These are phyloP conservation scores for Suillus clintonianus DNA, from an alignment of 768 basidiomycete genomes.

Conservation along the genomic window DNA sequence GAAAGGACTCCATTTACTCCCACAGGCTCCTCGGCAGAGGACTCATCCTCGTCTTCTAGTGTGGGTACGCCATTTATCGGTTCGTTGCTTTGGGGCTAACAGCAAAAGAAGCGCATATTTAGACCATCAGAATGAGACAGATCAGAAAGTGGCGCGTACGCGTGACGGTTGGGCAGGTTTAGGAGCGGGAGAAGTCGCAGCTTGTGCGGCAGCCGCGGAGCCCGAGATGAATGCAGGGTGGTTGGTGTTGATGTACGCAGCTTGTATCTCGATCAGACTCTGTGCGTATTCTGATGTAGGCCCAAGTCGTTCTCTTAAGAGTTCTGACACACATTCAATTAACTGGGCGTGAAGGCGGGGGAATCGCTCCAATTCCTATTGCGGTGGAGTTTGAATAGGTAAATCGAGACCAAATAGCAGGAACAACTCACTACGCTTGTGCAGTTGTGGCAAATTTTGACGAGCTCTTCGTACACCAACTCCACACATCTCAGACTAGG, in stretches of 20 bases:
- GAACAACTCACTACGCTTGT: slow-evolving; percentile 72
- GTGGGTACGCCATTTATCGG: slow-evolving; percentile 54
- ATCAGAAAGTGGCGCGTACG: slow-evolving; percentile 42
- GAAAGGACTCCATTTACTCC: slow-evolving; percentile 55
- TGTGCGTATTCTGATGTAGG: slow-evolving; percentile 97
- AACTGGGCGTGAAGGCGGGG: slow-evolving; percentile 90
- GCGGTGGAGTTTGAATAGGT: background rate
- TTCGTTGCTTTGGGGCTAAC: slow-evolving; percentile 66
- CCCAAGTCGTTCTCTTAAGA: slow-evolving; percentile 91
- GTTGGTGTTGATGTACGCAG: slow-evolving; percentile 99
- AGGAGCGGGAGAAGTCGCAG: slow-evolving; percentile 41
- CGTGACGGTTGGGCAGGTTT: slow-evolving; percentile 48
- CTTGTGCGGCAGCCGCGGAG: slow-evolving; percentile 63
- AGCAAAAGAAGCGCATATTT: slow-evolving; percentile 12
- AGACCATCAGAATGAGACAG: slow-evolving; percentile 14
- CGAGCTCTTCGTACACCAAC: slow-evolving; percentile 97
- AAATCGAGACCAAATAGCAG: background rate
- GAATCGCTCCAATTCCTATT: slow-evolving; percentile 92
- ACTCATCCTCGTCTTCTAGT: slow-evolving; percentile 66
- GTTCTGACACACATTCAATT: slow-evolving; percentile 95
- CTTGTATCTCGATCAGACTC: slow-evolving; percentile 94
- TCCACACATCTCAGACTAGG: slow-evolving; percentile 96
- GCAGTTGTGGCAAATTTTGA: slow-evolving; percentile 99
- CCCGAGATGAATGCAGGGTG: slow-evolving; percentile 92
- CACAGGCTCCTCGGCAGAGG: slow-evolving; percentile 55